A percentile compares a stretch with the other conserved stretches of the same genome.
phyloP scores from a whole-genome alignment of 495 filamentous ascomycete species.

The Evernia prunastri region DNA sequence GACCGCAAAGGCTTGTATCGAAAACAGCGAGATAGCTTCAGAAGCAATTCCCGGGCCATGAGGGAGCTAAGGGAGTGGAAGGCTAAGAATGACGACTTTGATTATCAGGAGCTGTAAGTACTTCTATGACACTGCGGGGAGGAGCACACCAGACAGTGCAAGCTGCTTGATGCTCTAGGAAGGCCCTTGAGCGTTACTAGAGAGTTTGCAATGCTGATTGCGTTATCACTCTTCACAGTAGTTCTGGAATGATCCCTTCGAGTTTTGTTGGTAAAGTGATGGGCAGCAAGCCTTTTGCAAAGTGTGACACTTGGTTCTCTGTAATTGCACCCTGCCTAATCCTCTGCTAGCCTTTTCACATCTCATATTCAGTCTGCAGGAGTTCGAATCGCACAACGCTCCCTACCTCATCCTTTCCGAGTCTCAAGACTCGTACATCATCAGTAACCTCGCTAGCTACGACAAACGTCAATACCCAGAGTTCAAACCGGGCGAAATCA shows the following conservation, averaged over 20 bases:
- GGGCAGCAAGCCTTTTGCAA: slow-evolving; percentile 7
- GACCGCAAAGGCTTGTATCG: slow-evolving; percentile 21
- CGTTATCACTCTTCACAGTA: slow-evolving; percentile 1
- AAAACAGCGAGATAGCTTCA: slow-evolving; percentile 21
- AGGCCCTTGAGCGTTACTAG: not conserved
- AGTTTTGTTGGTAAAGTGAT: slow-evolving; percentile 12
- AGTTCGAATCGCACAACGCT: slow-evolving; percentile 23
- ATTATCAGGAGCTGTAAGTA: slow-evolving; percentile 24
- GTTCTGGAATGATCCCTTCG: slow-evolving; percentile 18
- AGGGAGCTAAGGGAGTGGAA: slow-evolving; percentile 24
- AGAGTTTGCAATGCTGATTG: not conserved
- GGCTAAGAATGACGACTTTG: slow-evolving; percentile 8
- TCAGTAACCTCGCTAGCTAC: slow-evolving; percentile 31
- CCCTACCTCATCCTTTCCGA: slow-evolving; percentile 19
- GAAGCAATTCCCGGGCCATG: slow-evolving; percentile 9
- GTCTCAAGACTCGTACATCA: slow-evolving; percentile 24
- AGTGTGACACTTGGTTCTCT: slow-evolving; percentile 25
- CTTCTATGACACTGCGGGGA: not conserved
- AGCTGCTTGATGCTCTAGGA: not conserved
- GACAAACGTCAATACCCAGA: slow-evolving; percentile 30
- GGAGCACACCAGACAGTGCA: not conserved
- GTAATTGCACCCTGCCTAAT: slow-evolving; percentile 12
- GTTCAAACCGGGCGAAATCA: slow-evolving; percentile 16
- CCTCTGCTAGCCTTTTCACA: not conserved
- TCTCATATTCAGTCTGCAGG: slow-evolving; percentile 12